Evolutionary conservation across 2,329 filamentous ascomycete genomes (phyloP).

Genomic region (Trichoderma endophyticum): DNA sequence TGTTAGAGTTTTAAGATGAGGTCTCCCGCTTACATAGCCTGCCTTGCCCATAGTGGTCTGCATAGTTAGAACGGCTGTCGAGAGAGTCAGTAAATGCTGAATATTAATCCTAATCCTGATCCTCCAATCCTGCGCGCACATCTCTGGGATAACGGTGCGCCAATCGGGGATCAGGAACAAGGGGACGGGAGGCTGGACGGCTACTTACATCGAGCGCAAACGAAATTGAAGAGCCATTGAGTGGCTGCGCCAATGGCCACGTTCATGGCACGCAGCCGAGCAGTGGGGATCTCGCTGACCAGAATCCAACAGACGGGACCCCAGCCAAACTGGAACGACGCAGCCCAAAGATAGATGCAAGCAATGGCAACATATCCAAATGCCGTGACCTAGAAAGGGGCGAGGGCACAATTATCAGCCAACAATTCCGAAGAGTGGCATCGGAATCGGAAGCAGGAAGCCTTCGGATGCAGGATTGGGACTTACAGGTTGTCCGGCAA

Average conservation of each 20-base stretch:
- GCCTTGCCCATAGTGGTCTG: constrained; percentile 49
- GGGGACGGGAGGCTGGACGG: not conserved
- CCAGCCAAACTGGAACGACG: constrained; percentile 68
- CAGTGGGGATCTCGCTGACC: constrained; percentile 64
- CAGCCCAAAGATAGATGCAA: constrained; percentile 70
- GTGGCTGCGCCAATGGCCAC: constrained; percentile 66
- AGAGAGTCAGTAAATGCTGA: not conserved
- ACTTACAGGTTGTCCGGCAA: constrained; percentile 44
- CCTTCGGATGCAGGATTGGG: not conserved
- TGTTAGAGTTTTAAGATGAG: too few species aligned
- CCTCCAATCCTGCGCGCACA: not conserved
- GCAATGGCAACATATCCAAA: constrained; percentile 69
- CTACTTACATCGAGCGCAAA: constrained; percentile 56
- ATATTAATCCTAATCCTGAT: not conserved
- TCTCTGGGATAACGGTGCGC: too few species aligned
- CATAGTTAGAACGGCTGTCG: constrained; percentile 60
- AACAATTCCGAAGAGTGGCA: not conserved
- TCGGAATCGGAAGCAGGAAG: not conserved
- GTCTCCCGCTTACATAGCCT: constrained; percentile 36
- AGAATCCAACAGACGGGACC: constrained; percentile 72
- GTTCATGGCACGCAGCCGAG: constrained; percentile 62
- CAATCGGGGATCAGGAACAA: not conserved
- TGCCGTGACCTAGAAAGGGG: constrained; percentile 45
- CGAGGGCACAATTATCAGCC: not conserved
- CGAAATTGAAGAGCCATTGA: constrained; percentile 73